These are phyloP conservation scores for Sextonia rubra DNA, from an alignment of 164 flowering plant species.

Conservation along the genomic window DNA sequence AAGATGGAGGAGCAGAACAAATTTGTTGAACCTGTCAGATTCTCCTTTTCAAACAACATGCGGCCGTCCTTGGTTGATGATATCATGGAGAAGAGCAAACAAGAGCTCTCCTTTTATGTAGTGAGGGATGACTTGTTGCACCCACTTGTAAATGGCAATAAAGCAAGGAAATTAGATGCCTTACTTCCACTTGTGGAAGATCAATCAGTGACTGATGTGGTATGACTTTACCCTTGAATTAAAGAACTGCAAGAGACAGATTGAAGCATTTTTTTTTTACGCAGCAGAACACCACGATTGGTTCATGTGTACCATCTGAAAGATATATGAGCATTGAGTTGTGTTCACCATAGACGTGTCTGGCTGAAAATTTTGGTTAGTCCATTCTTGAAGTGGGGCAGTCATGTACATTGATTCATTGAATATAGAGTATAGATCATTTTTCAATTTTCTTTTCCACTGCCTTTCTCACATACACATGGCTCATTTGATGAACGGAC, in stretches of 20 bases:
- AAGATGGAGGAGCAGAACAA: slow-evolving; percentile 10
- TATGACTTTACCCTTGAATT: slow-evolving; percentile 27
- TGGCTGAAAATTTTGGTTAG: not conserved
- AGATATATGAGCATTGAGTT: too few species aligned
- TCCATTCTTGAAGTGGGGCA: not conserved
- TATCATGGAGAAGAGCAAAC: slow-evolving; percentile 19
- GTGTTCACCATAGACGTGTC: not conserved
- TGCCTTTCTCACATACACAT: not conserved
- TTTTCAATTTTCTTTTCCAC: not conserved
- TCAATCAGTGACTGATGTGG: slow-evolving; percentile 74
- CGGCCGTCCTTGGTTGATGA: slow-evolving; percentile 41
- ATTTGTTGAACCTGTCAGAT: slow-evolving; percentile 15
- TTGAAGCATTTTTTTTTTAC: too few species aligned
- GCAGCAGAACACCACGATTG: not conserved
- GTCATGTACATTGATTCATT: not conserved
- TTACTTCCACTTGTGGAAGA: slow-evolving; percentile 77
- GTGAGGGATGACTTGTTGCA: slow-evolving; percentile 94
- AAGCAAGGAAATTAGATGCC: slow-evolving; percentile 83
- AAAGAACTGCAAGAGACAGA: not conserved
- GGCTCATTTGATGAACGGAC: not conserved
- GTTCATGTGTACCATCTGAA: not conserved
- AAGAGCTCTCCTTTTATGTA: slow-evolving; percentile 51
- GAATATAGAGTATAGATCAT: not conserved
- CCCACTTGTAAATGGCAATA: slow-evolving; percentile 89
- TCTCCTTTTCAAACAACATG: slow-evolving; percentile 38